These are phyloP conservation scores for Phytopythium litorale DNA, from an alignment of 352 stramenopile genomes.

Conservation along the genomic window DNA sequence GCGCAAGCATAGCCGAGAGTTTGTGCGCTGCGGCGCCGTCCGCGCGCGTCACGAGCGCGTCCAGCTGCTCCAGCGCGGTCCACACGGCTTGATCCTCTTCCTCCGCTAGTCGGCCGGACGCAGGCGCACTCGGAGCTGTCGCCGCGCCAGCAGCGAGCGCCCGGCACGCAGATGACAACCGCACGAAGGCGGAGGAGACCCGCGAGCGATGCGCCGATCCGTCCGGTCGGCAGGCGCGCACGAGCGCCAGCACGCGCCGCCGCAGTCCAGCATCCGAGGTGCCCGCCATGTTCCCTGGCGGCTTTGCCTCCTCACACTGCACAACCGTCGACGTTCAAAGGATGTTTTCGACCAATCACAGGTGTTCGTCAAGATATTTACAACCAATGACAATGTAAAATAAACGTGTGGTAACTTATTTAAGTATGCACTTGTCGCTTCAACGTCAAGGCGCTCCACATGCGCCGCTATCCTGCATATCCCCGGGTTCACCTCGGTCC, in stretches of 20 bases:
- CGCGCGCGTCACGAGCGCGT: background rate
- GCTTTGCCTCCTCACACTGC: no score
- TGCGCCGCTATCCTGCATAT: no score
- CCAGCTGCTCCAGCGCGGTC: constrained; percentile 5
- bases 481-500: no score
- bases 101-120: no score
- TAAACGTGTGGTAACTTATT: no score
- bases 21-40: background rate
- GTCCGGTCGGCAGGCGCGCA: constrained; percentile 7
- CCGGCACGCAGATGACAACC: background rate
- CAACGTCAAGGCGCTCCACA: no score
- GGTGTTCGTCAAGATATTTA: no score
- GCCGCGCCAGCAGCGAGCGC: background rate
- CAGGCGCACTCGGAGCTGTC: no score
- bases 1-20: background rate
- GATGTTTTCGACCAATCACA: no score
- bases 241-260: constrained; percentile 18
- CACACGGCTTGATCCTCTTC: background rate
- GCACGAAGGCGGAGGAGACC: constrained; percentile 6
- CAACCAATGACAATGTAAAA: no score
- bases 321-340: background rate
- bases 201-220: background rate
- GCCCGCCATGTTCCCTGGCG: background rate
- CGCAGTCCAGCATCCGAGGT: constrained; percentile 6
- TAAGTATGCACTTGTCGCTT: no score